These are phyloP conservation scores for Fusarium acutatum DNA, from an alignment of 2,329 filamentous ascomycete species.

Conservation along the genomic window DNA sequence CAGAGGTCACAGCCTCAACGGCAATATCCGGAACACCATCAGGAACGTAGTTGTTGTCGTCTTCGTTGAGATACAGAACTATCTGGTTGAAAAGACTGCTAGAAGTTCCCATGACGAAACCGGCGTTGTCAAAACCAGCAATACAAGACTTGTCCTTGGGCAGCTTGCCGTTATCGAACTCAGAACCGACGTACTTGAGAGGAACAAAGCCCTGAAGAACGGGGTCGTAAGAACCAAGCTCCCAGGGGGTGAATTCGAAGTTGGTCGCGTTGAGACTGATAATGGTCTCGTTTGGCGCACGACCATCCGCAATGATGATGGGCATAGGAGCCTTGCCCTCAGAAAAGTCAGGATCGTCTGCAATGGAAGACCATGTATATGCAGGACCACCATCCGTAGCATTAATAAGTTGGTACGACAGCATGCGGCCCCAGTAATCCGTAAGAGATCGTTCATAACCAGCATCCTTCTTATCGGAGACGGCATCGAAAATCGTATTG, in stretches of 20 bases:
- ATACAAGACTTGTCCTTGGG: constrained; percentile 57
- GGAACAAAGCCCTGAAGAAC: constrained; percentile 68
- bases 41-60: constrained; percentile 55
- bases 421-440: constrained; percentile 87
- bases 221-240: constrained; percentile 71
- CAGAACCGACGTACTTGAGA: constrained; percentile 67
- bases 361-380: constrained; percentile 82
- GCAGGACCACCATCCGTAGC: constrained; percentile 75
- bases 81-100: constrained; percentile 80
- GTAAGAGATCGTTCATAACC: constrained; percentile 73
- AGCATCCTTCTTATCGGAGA: constrained; percentile 50
- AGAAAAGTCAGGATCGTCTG: constrained; percentile 54
- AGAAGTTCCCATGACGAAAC: constrained; percentile 84
- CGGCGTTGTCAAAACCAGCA: constrained; percentile 78
- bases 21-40: constrained; percentile 57
- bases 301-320: constrained; percentile 59
- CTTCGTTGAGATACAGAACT: constrained; percentile 72
- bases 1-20: constrained; percentile 54
- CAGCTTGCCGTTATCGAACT: constrained; percentile 60
- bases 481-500: constrained; percentile 46
- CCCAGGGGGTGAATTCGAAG: constrained; percentile 72
- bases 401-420: constrained; percentile 88
- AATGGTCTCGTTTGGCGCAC: constrained; percentile 54
- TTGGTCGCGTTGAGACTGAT: constrained; percentile 65
- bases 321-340: constrained; percentile 57